These are phyloP conservation scores for Wickerhamiella vanderwaltii DNA, from an alignment of 805 yeast genomes.

Conservation along the genomic window DNA sequence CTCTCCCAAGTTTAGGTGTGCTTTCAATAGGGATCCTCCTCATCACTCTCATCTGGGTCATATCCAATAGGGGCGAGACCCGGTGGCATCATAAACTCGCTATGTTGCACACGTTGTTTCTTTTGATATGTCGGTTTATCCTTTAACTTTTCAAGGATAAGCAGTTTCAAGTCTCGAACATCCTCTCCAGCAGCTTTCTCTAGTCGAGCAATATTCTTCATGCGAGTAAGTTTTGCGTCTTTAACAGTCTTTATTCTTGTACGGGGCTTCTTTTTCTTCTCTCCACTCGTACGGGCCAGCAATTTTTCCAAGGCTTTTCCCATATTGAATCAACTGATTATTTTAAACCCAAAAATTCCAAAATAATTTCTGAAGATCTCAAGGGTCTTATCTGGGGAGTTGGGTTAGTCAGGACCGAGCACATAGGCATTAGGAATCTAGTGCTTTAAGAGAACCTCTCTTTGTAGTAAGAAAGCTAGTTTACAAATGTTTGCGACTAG, in stretches of 20 bases:
- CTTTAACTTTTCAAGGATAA: conserved; percentile 15
- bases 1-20: too few species aligned
- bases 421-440: too few species aligned
- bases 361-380: too few species aligned
- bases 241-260: background rate
- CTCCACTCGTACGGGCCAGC: conserved; percentile 1
- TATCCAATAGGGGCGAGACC: conserved; percentile 24
- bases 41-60: conserved; percentile 21
- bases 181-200: background rate
- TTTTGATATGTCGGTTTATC: conserved; percentile 16
- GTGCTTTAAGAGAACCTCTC: too few species aligned
- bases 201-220: conserved; percentile 1
- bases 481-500: conserved; percentile 4
- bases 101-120: conserved; percentile 12
- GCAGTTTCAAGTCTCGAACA: conserved; percentile 12
- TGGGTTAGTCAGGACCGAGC: too few species aligned
- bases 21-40: conserved; percentile 21
- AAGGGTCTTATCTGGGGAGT: too few species aligned
- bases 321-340: too few species aligned
- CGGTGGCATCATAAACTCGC: conserved; percentile 20
- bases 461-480: too few species aligned
- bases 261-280: conserved; percentile 9
- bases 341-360: too few species aligned
- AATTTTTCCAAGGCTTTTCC: conserved; percentile 8
- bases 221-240: background rate